A percentile compares a stretch with the other conserved stretches of the same genome.
These are phyloP conservation scores for Linnemannia schmuckeri DNA, from an alignment of 192 early-diverging fungal genomes.

Conservation along the genomic window DNA sequence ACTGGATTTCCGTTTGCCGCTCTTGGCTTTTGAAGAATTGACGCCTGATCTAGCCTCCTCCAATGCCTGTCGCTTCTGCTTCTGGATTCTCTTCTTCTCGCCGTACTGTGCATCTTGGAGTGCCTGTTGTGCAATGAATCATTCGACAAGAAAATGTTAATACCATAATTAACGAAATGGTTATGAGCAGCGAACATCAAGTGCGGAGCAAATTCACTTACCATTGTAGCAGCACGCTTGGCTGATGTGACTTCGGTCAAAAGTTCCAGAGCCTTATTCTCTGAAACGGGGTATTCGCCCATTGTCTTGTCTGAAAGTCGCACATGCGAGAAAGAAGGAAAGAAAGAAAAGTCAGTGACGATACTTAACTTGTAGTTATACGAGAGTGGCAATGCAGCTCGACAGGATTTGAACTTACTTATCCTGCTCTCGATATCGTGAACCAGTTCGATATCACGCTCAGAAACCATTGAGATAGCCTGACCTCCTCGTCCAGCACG, in stretches of 20 bases:
- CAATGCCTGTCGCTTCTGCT: constrained; percentile 66
- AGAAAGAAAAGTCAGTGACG: not conserved
- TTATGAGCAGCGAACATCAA: not conserved
- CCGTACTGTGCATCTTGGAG: constrained; percentile 67
- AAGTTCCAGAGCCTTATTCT: constrained; percentile 86
- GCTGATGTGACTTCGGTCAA: constrained; percentile 90
- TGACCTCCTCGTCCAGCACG: constrained; percentile 94
- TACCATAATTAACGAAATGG: not conserved
- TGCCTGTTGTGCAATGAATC: constrained; percentile 34
- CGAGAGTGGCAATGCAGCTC: not conserved
- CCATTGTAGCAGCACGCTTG: constrained; percentile 90
- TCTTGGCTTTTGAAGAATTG: constrained; percentile 23
- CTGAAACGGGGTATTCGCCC: constrained; percentile 79
- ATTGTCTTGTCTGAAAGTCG: constrained; percentile 77
- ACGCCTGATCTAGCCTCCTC: constrained; percentile 33
- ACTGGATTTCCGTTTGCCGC: constrained; percentile 27
- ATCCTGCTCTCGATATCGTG: constrained; percentile 92
- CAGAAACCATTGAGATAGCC: constrained; percentile 88
- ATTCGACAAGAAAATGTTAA: not conserved
- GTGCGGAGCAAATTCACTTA: constrained; percentile 43
- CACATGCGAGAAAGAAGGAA: not conserved
- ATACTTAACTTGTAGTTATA: not conserved
- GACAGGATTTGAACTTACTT: constrained; percentile 56
- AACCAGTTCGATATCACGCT: constrained; percentile 88
- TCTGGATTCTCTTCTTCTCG: constrained; percentile 68